Evolutionary conservation across 306 rosid genomes (phyloP).

Genomic region (Herpetospermum pedunculosum): DNA sequence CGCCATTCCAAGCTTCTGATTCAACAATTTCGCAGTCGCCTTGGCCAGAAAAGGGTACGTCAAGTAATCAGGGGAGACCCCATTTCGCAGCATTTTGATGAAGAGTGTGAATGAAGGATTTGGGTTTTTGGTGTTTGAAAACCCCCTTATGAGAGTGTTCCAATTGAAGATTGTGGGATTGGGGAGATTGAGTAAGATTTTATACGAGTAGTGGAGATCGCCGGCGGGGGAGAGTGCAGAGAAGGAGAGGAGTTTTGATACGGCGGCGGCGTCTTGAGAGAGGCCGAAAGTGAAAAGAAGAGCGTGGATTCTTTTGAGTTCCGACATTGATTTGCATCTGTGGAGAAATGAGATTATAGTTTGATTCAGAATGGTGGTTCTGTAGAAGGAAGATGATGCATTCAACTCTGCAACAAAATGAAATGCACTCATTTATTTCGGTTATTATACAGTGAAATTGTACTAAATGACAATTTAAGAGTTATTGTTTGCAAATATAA

Average conservation of each 20-base stretch:
- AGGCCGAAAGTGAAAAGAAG: constrained; percentile 38
- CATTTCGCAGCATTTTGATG: constrained; percentile 40
- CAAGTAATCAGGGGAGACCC: constrained; percentile 47
- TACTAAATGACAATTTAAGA: too few species aligned
- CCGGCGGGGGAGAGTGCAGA: constrained; percentile 39
- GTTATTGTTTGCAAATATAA: too few species aligned
- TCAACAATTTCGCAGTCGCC: constrained; percentile 50
- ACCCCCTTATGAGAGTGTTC: constrained; percentile 58
- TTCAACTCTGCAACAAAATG: neutral
- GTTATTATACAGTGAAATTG: too few species aligned
- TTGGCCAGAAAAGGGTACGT: constrained; percentile 73
- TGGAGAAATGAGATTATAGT: constrained; percentile 25
- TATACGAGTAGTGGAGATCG: constrained; percentile 37
- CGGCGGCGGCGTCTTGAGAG: constrained; percentile 29
- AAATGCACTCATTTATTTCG: too few species aligned
- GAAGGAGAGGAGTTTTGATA: constrained; percentile 36
- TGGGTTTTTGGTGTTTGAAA: constrained; percentile 47
- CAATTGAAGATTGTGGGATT: constrained; percentile 41
- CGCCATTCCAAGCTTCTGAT: constrained; percentile 36
- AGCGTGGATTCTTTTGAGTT: constrained; percentile 54
- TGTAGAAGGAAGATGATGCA: constrained; percentile 3
- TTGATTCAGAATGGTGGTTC: constrained; percentile 17
- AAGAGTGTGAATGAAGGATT: constrained; percentile 35
- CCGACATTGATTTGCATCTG: constrained; percentile 48
- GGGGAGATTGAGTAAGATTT: constrained; percentile 37